These are phyloP conservation scores for Eimeria praecox DNA, from an alignment of 169 alveolate species.

Conservation along the genomic window DNA sequence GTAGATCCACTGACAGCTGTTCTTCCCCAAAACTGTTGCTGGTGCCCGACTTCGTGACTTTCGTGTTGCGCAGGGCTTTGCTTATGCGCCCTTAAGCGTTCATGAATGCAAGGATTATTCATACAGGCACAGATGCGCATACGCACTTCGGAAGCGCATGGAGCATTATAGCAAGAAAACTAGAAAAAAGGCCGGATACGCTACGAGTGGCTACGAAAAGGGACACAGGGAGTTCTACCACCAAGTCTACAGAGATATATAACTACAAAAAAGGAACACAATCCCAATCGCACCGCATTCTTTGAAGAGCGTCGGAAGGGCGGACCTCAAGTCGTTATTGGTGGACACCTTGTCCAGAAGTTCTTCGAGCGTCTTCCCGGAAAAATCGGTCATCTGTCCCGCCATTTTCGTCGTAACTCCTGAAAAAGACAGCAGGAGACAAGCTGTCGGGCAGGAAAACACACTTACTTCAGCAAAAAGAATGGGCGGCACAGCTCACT, in stretches of 20 bases:
- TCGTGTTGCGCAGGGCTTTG: slow-evolving; percentile 72
- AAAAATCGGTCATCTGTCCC: neutral
- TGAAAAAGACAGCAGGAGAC: neutral
- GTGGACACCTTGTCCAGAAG: slow-evolving; percentile 19
- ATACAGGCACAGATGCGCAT: neutral
- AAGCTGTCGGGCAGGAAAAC: neutral
- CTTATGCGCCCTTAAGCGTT: slow-evolving; percentile 37
- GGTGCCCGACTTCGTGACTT: slow-evolving; percentile 70
- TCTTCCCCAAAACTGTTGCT: slow-evolving; percentile 82
- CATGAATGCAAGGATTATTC: neutral
- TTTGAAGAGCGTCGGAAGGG: slow-evolving; percentile 37
- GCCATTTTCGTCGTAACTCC: neutral
- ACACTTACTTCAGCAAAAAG: neutral
- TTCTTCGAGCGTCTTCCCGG: neutral
- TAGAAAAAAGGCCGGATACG: neutral
- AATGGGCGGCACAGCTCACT: neutral
- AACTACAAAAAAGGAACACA: neutral
- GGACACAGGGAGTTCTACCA: neutral
- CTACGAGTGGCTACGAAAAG: neutral
- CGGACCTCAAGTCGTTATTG: neutral
- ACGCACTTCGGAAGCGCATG: neutral
- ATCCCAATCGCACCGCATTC: slow-evolving; percentile 26
- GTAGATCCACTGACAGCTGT: slow-evolving; percentile 83
- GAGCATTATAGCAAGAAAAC: neutral
- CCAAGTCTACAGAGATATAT: neutral